These are phyloP conservation scores for Chloroidium sp. DNA, from an alignment of 163 green algal species.

Conservation along the genomic window DNA sequence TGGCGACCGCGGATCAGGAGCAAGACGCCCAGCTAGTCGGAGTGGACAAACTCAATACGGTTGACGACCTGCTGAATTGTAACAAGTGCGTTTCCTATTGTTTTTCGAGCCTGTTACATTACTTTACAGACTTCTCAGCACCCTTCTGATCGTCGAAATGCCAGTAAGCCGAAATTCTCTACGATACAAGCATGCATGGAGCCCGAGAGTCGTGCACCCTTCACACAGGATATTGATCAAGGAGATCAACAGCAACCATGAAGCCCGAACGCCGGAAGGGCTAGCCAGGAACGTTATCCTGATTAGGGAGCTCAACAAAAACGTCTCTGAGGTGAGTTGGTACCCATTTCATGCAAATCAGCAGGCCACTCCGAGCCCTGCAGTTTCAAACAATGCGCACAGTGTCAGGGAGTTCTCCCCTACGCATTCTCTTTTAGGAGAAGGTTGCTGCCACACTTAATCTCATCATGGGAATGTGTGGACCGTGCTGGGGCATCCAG, in stretches of 20 bases:
- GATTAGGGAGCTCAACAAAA: conserved; percentile 65
- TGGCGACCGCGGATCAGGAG: background rate
- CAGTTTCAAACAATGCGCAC: background rate
- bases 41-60: conserved; percentile 33
- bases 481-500: background rate
- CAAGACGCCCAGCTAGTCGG: conserved; percentile 15
- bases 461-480: background rate
- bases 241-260: conserved; percentile 69
- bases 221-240: conserved; percentile 45
- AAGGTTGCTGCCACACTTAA: background rate
- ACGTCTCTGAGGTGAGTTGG: conserved; percentile 40
- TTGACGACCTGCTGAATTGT: conserved; percentile 60
- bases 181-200: background rate
- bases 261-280: conserved; percentile 38
- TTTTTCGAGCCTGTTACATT: background rate
- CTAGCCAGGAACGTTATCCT: conserved; percentile 63
- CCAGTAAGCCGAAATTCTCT: background rate
- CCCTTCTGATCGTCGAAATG: no score
- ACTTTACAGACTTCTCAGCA: no score
- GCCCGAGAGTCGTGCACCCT: background rate
- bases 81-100: conserved; percentile 37
- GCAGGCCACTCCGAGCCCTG: background rate
- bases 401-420: no score
- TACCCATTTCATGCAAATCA: background rate
- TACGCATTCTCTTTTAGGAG: background rate